Percentiles rank a stretch among this genome's conserved stretches.
These are phyloP conservation scores for Chlorella sp. DNA, from an alignment of 139 green algal species.

Conservation along the genomic window DNA sequence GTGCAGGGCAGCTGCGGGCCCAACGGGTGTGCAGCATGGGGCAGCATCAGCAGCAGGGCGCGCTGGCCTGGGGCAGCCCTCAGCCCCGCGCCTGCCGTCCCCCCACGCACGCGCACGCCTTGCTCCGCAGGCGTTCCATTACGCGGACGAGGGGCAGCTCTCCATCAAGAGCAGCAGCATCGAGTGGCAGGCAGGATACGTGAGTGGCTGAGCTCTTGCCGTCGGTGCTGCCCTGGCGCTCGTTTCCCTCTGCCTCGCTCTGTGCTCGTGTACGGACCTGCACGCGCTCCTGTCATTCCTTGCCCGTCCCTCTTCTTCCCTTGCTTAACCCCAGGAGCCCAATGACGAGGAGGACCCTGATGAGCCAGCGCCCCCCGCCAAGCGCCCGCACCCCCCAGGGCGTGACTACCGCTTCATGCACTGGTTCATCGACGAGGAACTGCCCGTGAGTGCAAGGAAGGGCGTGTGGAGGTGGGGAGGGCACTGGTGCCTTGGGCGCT, in stretches of 20 bases:
- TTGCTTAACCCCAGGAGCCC: too few species aligned
- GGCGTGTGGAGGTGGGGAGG: neutral
- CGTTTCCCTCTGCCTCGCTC: too few species aligned
- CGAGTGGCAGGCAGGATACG: slow-evolving; percentile 32
- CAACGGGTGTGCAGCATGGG: too few species aligned
- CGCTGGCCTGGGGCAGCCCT: too few species aligned
- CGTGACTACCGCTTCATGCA: neutral
- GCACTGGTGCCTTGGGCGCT: neutral
- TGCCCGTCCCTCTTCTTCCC: too few species aligned
- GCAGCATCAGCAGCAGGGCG: too few species aligned
- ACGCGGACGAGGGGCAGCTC: slow-evolving; percentile 36
- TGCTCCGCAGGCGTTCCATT: slow-evolving; percentile 38
- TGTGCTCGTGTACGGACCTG: too few species aligned
- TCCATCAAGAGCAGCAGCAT: slow-evolving; percentile 18
- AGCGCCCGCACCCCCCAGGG: neutral
- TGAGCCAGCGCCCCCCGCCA: neutral
- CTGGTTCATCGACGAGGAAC: neutral
- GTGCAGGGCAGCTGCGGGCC: too few species aligned
- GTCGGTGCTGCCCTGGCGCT: neutral
- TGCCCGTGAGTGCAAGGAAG: neutral
- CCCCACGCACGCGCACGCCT: too few species aligned
- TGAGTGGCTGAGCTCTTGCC: slow-evolving; percentile 1
- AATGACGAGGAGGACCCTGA: too few species aligned
- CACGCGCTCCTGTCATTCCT: too few species aligned
- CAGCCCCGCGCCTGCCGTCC: too few species aligned